Evolutionary conservation across 2,329 filamentous ascomycete species (phyloP).

Genomic region (Pyrenophora tritici-repentis): DNA sequence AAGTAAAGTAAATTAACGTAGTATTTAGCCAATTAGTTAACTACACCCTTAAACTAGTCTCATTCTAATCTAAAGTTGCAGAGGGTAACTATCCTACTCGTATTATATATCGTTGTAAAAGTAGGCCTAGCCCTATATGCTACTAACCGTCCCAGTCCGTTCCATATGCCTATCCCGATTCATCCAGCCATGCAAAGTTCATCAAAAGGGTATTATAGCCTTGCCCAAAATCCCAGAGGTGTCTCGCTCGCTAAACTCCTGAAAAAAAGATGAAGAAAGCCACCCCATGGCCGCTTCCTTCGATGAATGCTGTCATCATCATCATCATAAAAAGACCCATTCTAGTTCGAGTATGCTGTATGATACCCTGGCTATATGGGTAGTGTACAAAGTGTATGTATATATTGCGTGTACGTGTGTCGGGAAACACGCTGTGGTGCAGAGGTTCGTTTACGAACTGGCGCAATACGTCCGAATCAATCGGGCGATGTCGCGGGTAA

Average conservation of each 20-base stretch:
- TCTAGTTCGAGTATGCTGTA: slow-evolving; percentile 6
- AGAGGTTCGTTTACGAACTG: slow-evolving; percentile 4
- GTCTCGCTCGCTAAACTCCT: slow-evolving; percentile 13
- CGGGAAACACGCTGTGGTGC: too few relatives aligned
- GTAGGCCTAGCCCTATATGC: neutral
- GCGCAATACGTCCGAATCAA: slow-evolving; percentile 59
- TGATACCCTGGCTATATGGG: neutral
- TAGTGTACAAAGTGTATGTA: slow-evolving; percentile 15
- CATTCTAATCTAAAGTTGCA: neutral
- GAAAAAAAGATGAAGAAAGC: slow-evolving; percentile 4
- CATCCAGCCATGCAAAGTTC: slow-evolving; percentile 11
- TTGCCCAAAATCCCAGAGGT: slow-evolving; percentile 7
- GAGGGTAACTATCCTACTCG: neutral
- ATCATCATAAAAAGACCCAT: slow-evolving; percentile 25
- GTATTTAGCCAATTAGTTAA: neutral
- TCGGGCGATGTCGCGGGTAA: slow-evolving; percentile 64
- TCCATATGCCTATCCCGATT: neutral
- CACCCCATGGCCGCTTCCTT: slow-evolving; percentile 3
- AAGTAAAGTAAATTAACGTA: too few relatives aligned
- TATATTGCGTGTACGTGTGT: neutral
- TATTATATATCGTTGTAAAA: slow-evolving; percentile 4
- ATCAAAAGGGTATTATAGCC: slow-evolving; percentile 18
- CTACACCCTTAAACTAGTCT: neutral
- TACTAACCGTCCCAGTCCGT: slow-evolving; percentile 2
- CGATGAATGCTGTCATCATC: slow-evolving; percentile 28